These are phyloP conservation scores for Cytospora leucostoma DNA, from an alignment of 2,329 filamentous ascomycete species.

Conservation along the genomic window DNA sequence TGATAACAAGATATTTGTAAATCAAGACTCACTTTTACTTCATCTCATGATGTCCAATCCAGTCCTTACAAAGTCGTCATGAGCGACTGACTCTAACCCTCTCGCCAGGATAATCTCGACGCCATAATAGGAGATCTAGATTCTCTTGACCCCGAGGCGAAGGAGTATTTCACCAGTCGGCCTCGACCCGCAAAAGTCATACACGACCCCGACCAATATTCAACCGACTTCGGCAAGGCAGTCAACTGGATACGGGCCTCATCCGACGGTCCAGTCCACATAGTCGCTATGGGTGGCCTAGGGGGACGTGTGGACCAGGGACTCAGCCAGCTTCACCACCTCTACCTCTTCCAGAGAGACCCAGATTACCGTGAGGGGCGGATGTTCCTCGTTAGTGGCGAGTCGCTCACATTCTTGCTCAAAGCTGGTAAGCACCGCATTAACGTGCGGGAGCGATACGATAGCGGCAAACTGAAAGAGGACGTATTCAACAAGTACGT, in stretches of 20 bases:
- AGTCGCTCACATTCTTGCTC: constrained; percentile 82
- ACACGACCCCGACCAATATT: constrained; percentile 76
- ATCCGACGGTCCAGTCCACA: constrained; percentile 47
- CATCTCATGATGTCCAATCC: neutral
- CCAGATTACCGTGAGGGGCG: constrained; percentile 53
- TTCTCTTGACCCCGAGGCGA: constrained; percentile 67
- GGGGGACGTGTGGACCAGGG: constrained; percentile 92
- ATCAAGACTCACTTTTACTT: constrained; percentile 24
- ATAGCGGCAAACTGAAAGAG: constrained; percentile 39
- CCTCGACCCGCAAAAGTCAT: constrained; percentile 59
- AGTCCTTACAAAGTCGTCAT: neutral
- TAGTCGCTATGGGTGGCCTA: constrained; percentile 82
- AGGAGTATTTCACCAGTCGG: constrained; percentile 63
- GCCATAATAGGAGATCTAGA: constrained; percentile 90
- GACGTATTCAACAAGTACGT: constrained; percentile 73
- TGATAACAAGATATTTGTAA: constrained; percentile 38
- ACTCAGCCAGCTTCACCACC: constrained; percentile 83
- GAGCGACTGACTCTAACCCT: neutral
- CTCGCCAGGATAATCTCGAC: constrained; percentile 58
- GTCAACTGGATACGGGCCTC: constrained; percentile 57
- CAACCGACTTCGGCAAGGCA: constrained; percentile 89
- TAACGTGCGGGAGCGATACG: constrained; percentile 50
- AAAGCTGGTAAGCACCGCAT: constrained; percentile 68
- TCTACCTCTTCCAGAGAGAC: constrained; percentile 64
- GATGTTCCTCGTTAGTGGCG: constrained; percentile 78